These are phyloP conservation scores for Metschnikowia anglica DNA, from an alignment of 805 yeast species.

Conservation along the genomic window DNA sequence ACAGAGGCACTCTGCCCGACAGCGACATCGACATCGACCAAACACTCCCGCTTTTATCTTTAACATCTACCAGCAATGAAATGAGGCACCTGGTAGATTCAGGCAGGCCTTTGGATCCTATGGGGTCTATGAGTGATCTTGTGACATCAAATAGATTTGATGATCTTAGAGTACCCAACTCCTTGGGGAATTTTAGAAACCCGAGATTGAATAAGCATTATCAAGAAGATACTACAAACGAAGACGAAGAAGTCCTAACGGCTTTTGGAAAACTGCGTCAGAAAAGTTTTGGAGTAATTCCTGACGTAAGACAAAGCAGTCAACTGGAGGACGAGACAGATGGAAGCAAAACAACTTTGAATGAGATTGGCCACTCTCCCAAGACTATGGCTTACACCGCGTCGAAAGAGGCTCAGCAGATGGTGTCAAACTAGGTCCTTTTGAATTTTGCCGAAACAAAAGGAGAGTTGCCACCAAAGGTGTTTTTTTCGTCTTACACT, in stretches of 20 bases:
- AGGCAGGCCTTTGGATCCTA: conserved; percentile 6
- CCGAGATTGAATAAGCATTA: conserved; percentile 21
- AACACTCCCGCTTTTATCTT: conserved; percentile 19
- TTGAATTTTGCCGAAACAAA: background rate
- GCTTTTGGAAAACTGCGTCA: conserved; percentile 10
- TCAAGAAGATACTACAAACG: conserved; percentile 10
- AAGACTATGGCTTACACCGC: background rate
- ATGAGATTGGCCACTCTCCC: conserved; percentile 8
- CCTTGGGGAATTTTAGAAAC: conserved; percentile 15
- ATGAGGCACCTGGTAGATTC: conserved; percentile 11
- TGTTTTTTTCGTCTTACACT: background rate
- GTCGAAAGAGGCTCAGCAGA: background rate
- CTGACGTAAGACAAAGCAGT: conserved; percentile 4
- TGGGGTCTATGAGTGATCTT: conserved; percentile 18
- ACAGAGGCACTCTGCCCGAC: conserved; percentile 2
- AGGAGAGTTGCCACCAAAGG: background rate
- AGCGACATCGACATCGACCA: conserved; percentile 13
- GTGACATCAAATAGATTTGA: conserved; percentile 16
- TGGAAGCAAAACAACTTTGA: conserved; percentile 11
- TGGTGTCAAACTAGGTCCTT: conserved; percentile 3
- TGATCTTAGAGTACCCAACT: conserved; percentile 8
- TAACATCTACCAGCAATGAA: conserved; percentile 13
- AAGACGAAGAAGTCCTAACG: background rate
- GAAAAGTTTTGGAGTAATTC: conserved; percentile 20
- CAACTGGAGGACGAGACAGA: conserved; percentile 15